Evolutionary conservation across 163 green algal genomes (phyloP), one percentile per base, ranked within the genome.

Genomic region (Trebouxia gelatinosa): DNA sequence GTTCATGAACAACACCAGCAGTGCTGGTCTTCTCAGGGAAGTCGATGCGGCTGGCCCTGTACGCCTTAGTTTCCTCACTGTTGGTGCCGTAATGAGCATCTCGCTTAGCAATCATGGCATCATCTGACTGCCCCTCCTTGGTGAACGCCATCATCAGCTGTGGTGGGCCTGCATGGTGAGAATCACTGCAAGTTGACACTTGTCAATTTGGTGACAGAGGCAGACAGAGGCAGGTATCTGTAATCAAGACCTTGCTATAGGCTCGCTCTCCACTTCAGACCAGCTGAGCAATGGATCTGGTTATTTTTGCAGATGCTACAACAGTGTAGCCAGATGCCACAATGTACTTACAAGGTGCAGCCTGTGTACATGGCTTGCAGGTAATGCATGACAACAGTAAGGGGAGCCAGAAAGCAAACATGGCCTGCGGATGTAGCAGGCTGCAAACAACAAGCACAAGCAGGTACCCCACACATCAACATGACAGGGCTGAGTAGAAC

Each of bases 141-240:
- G 85, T 89, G 75, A 89, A 86, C 4, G 82, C 77, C 81, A 86
- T 87, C 85, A 89, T 89, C 48, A 89, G 85, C 79, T 89, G 85
- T 2, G 85, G 83, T 6, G 85, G 83, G 6, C 85, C 85, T 88
- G 84, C 35, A 46, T 2, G 11, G 48, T 32, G 28, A 54, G 43
- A 9, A 54, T 54, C 43, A 54, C 43, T 13, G 13, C 13, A 17
- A 66, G 9, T 9, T 37, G 57, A 6, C 19, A 37, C 26, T 66
- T 19, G 26, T 39, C 1, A 35, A 26, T 32, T 66, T 31, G 26
- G 57, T 37, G 4, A 39, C 1, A 66, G 21, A 37, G 26, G 26
- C 31, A 23, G 23, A 23, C 26, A 23, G 19, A 59, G 48, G 48
- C 48, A 59, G 19, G n/a, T n/a, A n/a, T n/a, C n/a, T n/a, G n/a